These are phyloP conservation scores for Acanthamoeba royreba DNA, from an alignment of 208 protist species.

Conservation along the genomic window DNA sequence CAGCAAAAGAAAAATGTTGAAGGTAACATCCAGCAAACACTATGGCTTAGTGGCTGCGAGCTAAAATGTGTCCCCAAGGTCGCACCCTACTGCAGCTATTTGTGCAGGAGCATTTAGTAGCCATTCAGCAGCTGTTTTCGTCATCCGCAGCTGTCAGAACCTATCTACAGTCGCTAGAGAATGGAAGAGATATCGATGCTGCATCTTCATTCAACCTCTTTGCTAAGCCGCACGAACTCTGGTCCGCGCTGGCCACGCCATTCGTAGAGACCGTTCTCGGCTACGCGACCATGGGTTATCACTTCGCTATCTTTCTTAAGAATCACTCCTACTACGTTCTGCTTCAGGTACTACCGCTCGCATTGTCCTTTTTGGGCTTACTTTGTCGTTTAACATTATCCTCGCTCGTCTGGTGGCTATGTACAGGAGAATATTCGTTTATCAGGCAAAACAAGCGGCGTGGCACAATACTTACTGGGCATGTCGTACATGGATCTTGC, in stretches of 20 bases:
- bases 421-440: background rate
- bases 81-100: constrained; percentile 3
- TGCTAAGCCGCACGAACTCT: background rate
- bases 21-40: background rate
- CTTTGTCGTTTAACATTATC: background rate
- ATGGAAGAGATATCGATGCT: background rate
- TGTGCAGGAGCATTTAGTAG: background rate
- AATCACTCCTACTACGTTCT: background rate
- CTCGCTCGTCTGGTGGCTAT: background rate
- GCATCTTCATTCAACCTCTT: constrained; percentile 9
- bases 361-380: no score
- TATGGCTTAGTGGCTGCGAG: no score
- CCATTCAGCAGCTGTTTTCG: background rate
- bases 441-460: constrained; percentile 15
- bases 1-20: background rate
- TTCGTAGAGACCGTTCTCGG: constrained; percentile 1
- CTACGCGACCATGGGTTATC: constrained; percentile 7
- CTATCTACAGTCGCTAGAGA: background rate
- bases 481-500: background rate
- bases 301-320: constrained; percentile 22
- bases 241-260: background rate
- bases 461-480: constrained; percentile 20
- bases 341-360: background rate
- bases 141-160: background rate
- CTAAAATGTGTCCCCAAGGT: no score